Percentiles rank a stretch among this genome's conserved stretches.
These are phyloP conservation scores for Beauveria rudraprayagi DNA, from an alignment of 2,329 filamentous ascomycete genomes.

Conservation along the genomic window DNA sequence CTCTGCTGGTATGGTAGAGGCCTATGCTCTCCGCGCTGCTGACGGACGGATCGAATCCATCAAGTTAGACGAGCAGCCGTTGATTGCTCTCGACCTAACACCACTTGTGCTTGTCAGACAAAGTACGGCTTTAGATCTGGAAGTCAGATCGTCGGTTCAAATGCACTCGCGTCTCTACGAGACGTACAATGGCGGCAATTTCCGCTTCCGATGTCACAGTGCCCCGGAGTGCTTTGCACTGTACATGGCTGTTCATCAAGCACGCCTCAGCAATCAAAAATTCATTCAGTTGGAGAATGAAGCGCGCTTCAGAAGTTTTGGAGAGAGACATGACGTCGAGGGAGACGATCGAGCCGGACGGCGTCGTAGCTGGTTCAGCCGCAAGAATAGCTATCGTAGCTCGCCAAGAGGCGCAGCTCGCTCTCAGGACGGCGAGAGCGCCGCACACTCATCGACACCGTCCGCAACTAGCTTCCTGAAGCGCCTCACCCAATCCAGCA, in stretches of 20 bases:
- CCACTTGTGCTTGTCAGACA: slow-evolving; percentile 84
- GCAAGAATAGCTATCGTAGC: slow-evolving; percentile 57
- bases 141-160: slow-evolving; percentile 80
- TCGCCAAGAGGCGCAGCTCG: slow-evolving; percentile 53
- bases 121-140: slow-evolving; percentile 87
- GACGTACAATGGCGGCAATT: slow-evolving; percentile 58
- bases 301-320: slow-evolving; percentile 65
- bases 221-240: slow-evolving; percentile 71
- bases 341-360: slow-evolving; percentile 41
- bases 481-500: slow-evolving; percentile 62
- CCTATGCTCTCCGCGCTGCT: slow-evolving; percentile 33
- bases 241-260: slow-evolving; percentile 79
- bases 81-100: slow-evolving; percentile 74
- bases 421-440: slow-evolving; percentile 68
- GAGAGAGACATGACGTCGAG: slow-evolving; percentile 41
- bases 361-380: slow-evolving; percentile 51
- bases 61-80: slow-evolving; percentile 25
- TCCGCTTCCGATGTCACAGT: slow-evolving; percentile 80
- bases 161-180: slow-evolving; percentile 59
- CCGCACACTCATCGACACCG: slow-evolving; percentile 48
- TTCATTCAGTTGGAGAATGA: slow-evolving; percentile 64
- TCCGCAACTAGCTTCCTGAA: slow-evolving; percentile 76
- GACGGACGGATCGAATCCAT: slow-evolving; percentile 23
- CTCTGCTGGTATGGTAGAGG: slow-evolving; percentile 51
- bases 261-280: slow-evolving; percentile 85